Base-by-base conservation (phyloP, 805 yeast genomes). In the Starmerella powellii region DNA sequence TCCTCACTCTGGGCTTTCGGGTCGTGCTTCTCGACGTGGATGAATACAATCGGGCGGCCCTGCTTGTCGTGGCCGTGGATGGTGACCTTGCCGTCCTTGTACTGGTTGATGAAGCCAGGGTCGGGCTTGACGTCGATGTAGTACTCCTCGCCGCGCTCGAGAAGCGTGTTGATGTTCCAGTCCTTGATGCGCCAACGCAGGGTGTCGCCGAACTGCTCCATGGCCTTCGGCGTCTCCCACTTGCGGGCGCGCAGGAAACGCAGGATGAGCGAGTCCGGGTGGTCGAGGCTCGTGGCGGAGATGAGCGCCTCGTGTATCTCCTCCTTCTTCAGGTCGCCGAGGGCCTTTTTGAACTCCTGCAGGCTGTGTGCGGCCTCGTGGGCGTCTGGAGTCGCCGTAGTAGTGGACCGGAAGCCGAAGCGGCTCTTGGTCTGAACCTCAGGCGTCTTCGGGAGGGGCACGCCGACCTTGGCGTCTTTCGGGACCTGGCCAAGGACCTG, bases 181-280 rank as follows among this genome's bases (percentile, higher is more conserved):
- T 73, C 80, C 32, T 69, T 67, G 13, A 65, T 48, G 57, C 96
- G 75, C 94, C 95, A 87, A 47, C 72, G 67, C 51, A 84, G 59
- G 5, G 93, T 78, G 47, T 71, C 67, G n/a, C 78, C 68, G 38
- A 84, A 56, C 94, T 86, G 85, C 17, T 66, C 65, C 43, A 82
- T 58, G 0, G 85, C 70, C 55, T 76, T 73, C 51, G 75, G 78
- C 18, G 77, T 68, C 50, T 80, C 75, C 78, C 85, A 85, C 63
- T 85, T 85, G 63, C 95, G 76, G 30, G 95, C 95, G 52, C 94
- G 71, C 20, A 83, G 62, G 55, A 80, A 87, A 54, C 94, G 72
- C 55, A 87, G 67, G 24, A 84, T 38, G 51, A 78, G 61, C 53
- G 81, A 79, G 61, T 91, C 99, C 3, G 93, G 81, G 36, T 78